Evolutionary conservation across 176 grass and related monocot genomes (phyloP).

Genomic region (Leersia perrieri): DNA sequence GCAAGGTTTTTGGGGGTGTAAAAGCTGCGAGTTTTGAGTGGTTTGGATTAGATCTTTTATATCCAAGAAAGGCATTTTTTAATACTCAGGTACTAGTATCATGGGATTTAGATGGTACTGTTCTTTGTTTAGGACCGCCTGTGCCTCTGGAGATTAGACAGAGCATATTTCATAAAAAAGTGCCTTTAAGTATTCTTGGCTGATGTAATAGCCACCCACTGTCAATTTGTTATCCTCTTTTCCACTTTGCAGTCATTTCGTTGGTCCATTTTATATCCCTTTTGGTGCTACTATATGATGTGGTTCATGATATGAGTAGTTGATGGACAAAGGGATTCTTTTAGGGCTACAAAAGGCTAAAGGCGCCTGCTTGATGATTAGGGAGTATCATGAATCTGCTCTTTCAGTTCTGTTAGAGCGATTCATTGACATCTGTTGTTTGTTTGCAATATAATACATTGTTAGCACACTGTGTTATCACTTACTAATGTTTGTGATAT

Average conservation of each 20-base stretch:
- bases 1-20: conserved; percentile 27
- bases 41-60: conserved; percentile 27
- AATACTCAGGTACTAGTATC: conserved; percentile 20
- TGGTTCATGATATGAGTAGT: conserved; percentile 21
- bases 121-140: conserved; percentile 50
- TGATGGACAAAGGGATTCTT: conserved; percentile 29
- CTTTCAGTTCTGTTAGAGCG: conserved; percentile 28
- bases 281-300: conserved; percentile 41
- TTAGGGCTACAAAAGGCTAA: conserved; percentile 42
- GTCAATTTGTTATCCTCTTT: conserved; percentile 46
- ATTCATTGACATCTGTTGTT: not conserved
- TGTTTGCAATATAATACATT: not conserved
- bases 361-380: conserved; percentile 39
- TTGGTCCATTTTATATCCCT: conserved; percentile 40
- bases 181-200: conserved; percentile 60
- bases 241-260: conserved; percentile 38
- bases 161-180: conserved; percentile 51
- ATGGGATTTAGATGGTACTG: conserved; percentile 37
- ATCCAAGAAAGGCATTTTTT: conserved; percentile 23
- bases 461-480: not conserved
- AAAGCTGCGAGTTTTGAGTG: conserved; percentile 31
- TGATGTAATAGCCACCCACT: conserved; percentile 51
- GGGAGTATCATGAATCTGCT: conserved; percentile 30
- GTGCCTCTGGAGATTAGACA: conserved; percentile 45
- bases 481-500: not conserved